These are phyloP conservation scores for Microglena sp. DNA, from an alignment of 139 green algal species.

Conservation along the genomic window DNA sequence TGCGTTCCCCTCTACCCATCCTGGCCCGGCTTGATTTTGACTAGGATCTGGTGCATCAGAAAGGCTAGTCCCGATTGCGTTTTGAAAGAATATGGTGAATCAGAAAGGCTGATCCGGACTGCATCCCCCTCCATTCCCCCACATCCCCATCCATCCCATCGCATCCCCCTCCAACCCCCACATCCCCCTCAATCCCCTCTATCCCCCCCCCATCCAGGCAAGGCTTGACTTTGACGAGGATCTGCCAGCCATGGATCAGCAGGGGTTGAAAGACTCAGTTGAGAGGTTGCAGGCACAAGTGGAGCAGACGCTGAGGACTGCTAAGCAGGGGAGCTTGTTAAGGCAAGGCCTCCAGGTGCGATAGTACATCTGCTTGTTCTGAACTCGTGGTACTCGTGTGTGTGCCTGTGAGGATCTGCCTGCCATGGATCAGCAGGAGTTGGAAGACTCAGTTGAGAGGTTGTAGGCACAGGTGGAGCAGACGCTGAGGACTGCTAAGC, in stretches of 20 bases:
- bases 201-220: too few species aligned
- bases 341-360: conserved; percentile 51
- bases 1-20: too few species aligned
- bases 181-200: too few species aligned
- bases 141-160: too few species aligned
- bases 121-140: too few species aligned
- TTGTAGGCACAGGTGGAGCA: conserved; percentile 35
- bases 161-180: too few species aligned
- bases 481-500: conserved; percentile 48
- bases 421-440: conserved; percentile 44
- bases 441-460: conserved; percentile 21
- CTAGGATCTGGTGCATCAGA: too few species aligned
- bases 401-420: conserved; percentile 70
- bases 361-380: not conserved
- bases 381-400: not conserved
- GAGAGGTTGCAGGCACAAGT: conserved; percentile 31
- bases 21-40: not conserved
- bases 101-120: too few species aligned
- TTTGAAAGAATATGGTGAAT: too few species aligned
- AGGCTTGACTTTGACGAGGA: conserved; percentile 93
- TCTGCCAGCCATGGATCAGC: conserved; percentile 63
- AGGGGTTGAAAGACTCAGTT: conserved; percentile 19
- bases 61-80: too few species aligned
- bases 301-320: conserved; percentile 51
- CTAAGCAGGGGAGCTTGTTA: conserved; percentile 55